Evolutionary conservation across 169 alveolate genomes (phyloP).

Genomic region (Plasmodium relictum): DNA sequence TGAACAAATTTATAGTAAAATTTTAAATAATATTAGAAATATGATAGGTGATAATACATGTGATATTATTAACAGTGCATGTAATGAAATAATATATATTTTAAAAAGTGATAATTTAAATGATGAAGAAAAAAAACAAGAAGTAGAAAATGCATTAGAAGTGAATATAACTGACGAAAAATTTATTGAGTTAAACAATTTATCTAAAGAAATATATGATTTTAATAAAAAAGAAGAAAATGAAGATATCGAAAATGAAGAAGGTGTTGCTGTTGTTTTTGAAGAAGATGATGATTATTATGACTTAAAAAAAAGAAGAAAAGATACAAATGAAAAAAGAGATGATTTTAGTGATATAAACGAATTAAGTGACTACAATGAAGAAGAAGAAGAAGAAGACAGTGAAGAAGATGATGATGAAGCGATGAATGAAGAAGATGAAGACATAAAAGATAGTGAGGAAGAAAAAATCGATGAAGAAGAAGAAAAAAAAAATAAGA

Average conservation of each 20-base stretch:
- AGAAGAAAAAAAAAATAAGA: conserved; percentile 81
- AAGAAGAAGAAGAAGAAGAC: conserved; percentile 53
- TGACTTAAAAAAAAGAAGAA: conserved; percentile 63
- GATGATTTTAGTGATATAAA: conserved; percentile 73
- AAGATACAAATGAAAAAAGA: conserved; percentile 64
- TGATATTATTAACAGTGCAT: conserved; percentile 94
- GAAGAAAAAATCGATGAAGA: conserved; percentile 56
- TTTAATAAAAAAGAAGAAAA: conserved; percentile 80
- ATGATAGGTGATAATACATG: conserved; percentile 94
- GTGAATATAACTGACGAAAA: conserved; percentile 65
- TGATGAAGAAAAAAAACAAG: conserved; percentile 86
- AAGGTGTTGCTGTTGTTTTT: conserved; percentile 86
- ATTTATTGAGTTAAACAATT: conserved; percentile 29
- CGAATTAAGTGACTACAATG: conserved; percentile 75
- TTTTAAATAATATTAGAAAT: conserved; percentile 90
- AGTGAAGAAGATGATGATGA: conserved; percentile 80
- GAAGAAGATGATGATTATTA: conserved; percentile 88
- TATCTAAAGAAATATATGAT: conserved; percentile 77
- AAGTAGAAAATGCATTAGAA: conserved; percentile 86
- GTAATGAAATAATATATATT: conserved; percentile 94
- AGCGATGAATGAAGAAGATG: conserved; percentile 16
- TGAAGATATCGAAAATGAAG: conserved; percentile 79
- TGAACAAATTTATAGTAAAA: conserved; percentile 91
- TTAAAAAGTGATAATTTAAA: conserved; percentile 89
- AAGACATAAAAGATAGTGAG: conserved; percentile 6